Base-by-base conservation (phyloP, 1,139 yeast genomes). In the Yamadazyma trypodendri region DNA sequence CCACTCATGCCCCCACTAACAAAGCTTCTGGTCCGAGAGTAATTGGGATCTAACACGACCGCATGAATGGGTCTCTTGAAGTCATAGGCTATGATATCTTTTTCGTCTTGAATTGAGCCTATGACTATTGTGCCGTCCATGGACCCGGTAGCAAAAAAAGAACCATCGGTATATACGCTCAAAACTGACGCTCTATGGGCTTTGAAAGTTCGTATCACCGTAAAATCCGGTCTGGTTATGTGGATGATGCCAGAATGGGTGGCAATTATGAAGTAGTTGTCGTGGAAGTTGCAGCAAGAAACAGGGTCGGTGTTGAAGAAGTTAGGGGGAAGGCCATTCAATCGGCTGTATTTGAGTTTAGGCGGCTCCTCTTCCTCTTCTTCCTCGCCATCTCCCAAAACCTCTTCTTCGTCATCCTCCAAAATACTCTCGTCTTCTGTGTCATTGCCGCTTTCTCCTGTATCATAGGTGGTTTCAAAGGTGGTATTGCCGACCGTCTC, bases 1-100 rank as follows among this genome's bases (percentile, higher is more conserved):
- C 97, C 97, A 12, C 92, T 84, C 69, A 84, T 88, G 0, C 97
- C 97, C 3, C 97, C 97, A 27, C 90, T 82, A 0, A 87, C 70
- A 48, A 88, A 89, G 9, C 83, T 72, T 40, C 79, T 75, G 0
- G 81, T 72, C 10, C 68, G 71, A 31, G 60, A 57, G 56, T 85
- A 92, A 44, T 82, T 77, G 14, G 79, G 77, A 48, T 87, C 95
- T 5, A 94, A 59, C 0, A 90, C 84, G 3, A 92, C 94, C 0
- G 95, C 80, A 56, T 89, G 95, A 0, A 94, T 77, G 0, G 98
- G 97, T 24, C 97, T 65, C 51, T 85, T 84, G 58, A 89, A 87
- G 57, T 89, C 95, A 48, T 78, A 84, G 2, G 89, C 89, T 0
- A 77, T 69, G 3, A 84, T 77, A 49, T 84, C 94, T 21, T 71